These are phyloP conservation scores for Sphaerulina populicola DNA, from an alignment of 2,329 filamentous ascomycete species.

Conservation along the genomic window DNA sequence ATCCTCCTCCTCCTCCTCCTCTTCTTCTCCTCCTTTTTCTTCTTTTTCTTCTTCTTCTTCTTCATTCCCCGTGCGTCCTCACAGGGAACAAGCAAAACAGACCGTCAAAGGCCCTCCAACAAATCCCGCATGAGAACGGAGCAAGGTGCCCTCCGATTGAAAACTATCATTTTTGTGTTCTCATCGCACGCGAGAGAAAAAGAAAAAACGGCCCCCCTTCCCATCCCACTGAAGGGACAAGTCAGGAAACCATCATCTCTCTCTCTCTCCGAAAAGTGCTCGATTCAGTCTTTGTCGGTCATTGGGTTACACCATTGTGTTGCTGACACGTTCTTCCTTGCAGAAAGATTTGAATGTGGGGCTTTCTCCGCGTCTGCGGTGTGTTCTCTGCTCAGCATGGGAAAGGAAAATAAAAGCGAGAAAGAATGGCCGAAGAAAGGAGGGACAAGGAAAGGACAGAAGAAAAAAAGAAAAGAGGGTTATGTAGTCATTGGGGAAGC, in stretches of 20 bases:
- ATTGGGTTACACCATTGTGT: slow-evolving; percentile 11
- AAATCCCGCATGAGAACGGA: slow-evolving; percentile 22
- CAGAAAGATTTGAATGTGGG: background rate
- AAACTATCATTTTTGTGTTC: slow-evolving; percentile 32
- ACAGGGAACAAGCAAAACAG: background rate
- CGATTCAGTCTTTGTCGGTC: slow-evolving; percentile 8
- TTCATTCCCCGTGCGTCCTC: slow-evolving; percentile 19
- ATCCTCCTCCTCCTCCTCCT: background rate
- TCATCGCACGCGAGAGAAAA: slow-evolving; percentile 19
- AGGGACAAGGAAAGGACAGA: too few species aligned
- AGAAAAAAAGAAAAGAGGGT: too few species aligned
- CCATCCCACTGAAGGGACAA: background rate
- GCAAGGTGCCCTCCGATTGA: slow-evolving; percentile 34
- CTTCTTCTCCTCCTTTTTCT: background rate
- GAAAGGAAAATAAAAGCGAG: too few species aligned
- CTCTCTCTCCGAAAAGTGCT: background rate
- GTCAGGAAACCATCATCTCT: slow-evolving; percentile 1
- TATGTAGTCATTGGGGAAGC: too few species aligned
- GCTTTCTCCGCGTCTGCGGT: too few species aligned
- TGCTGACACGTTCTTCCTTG: background rate
- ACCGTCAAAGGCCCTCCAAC: slow-evolving; percentile 6
- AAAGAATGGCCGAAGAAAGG: too few species aligned
- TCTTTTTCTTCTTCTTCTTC: background rate
- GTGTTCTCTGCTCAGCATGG: too few species aligned
- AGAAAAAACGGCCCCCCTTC: background rate